Evolutionary conservation across 2,329 filamentous ascomycete species (phyloP).

Genomic region (Pestalotiopsis sp.): DNA sequence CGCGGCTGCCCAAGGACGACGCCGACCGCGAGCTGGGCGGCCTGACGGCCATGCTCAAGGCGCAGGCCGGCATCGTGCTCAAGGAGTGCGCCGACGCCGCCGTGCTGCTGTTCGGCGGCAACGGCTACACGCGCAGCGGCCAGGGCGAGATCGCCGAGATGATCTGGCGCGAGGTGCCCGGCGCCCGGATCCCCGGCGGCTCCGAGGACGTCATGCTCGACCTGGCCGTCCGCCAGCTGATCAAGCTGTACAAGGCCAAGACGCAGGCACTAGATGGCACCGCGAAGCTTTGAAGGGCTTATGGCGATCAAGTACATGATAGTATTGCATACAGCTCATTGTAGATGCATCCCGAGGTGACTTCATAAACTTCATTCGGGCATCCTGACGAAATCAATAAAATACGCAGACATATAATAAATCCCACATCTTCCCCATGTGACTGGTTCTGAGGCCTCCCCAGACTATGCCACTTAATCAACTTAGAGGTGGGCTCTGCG

Average conservation of each 20-base stretch:
- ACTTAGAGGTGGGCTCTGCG: too few relatives aligned
- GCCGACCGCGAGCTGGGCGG: constrained; percentile 70
- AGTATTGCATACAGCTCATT: not conserved
- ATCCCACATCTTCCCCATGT: too few relatives aligned
- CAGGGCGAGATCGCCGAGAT: constrained; percentile 72
- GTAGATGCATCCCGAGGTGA: not conserved
- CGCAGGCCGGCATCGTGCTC: constrained; percentile 71
- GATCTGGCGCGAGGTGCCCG: constrained; percentile 63
- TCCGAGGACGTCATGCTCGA: constrained; percentile 76
- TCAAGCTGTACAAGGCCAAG: constrained; percentile 68
- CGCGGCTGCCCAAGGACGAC: constrained; percentile 58
- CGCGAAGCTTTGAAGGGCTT: constrained; percentile 19
- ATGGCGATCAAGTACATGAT: not conserved
- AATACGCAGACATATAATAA: too few relatives aligned
- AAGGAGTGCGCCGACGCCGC: constrained; percentile 72
- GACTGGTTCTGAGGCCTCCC: too few relatives aligned
- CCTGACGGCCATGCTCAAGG: constrained; percentile 72
- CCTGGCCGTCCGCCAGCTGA: constrained; percentile 68
- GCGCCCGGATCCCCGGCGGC: constrained; percentile 65
- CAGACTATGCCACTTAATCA: too few relatives aligned
- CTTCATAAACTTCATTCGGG: too few relatives aligned
- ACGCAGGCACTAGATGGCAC: constrained; percentile 45
- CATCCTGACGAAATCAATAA: too few relatives aligned
- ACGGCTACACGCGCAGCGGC: constrained; percentile 70
- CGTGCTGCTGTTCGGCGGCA: constrained; percentile 73